These are phyloP conservation scores for Sclerotinia glacialis DNA, from an alignment of 2,329 filamentous ascomycete genomes.

Conservation along the genomic window DNA sequence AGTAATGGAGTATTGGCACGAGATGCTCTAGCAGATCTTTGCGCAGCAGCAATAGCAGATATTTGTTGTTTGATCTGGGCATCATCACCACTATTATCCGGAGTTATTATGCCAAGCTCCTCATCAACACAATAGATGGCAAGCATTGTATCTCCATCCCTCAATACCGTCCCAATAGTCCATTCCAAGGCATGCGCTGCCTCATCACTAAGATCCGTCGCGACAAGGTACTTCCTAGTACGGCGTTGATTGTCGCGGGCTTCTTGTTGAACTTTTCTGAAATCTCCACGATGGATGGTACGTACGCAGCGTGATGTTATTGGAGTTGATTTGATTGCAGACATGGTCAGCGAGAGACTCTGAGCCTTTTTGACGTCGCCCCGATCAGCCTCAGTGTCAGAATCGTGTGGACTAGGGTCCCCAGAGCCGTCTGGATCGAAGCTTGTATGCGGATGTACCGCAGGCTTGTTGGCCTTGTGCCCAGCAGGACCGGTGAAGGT, in stretches of 20 bases:
- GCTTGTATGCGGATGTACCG: slow-evolving; percentile 77
- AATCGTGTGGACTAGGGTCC: slow-evolving; percentile 62
- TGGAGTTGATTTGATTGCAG: slow-evolving; percentile 71
- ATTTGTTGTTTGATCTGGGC: slow-evolving; percentile 73
- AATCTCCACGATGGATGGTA: slow-evolving; percentile 88
- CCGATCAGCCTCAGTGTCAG: slow-evolving; percentile 81
- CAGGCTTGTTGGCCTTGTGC: slow-evolving; percentile 52
- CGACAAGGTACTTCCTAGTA: slow-evolving; percentile 89
- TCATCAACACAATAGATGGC: slow-evolving; percentile 94
- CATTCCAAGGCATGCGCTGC: slow-evolving; percentile 94
- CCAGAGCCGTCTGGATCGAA: slow-evolving; percentile 63
- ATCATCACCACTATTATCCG: slow-evolving; percentile 52
- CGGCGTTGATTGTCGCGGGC: slow-evolving; percentile 75
- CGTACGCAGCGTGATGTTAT: slow-evolving; percentile 79
- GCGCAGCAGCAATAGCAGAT: slow-evolving; percentile 62
- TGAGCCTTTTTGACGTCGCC: slow-evolving; percentile 86
- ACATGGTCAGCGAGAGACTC: slow-evolving; percentile 76
- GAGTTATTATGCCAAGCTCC: slow-evolving; percentile 60
- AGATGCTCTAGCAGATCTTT: slow-evolving; percentile 35
- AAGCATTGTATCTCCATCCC: slow-evolving; percentile 90
- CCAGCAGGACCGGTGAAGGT: slow-evolving; percentile 62
- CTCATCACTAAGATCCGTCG: slow-evolving; percentile 91
- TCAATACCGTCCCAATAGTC: slow-evolving; percentile 91
- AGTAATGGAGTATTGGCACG: slow-evolving; percentile 31
- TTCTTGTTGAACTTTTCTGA: slow-evolving; percentile 68